Base-by-base conservation (phyloP, 1,284 basidiomycete species). In the Ganoderma sinense region DNA sequence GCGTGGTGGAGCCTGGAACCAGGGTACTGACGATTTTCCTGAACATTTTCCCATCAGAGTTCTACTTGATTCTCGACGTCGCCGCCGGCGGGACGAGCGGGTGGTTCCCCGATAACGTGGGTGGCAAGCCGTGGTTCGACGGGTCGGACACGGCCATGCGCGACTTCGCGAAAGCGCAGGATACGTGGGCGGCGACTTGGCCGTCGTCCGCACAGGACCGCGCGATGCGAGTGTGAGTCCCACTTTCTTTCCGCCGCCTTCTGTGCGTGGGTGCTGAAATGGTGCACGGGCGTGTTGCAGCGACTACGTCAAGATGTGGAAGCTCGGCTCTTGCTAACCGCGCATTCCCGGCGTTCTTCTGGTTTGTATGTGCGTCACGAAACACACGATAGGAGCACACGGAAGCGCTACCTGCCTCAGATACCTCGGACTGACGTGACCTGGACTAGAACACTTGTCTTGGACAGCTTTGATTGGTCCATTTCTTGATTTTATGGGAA, bases 81-180 rank as follows among this genome's bases (percentile, higher is more conserved):
- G 94, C 91, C 8, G 92, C 90, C 26, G 95, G 95, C 5, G 93
- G 93, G 7, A 96, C 93, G 40, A 94, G 92, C 76, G 95, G 95
- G 23, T 96, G 93, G 92, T 97, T 97, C 87, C 92, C 92, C 18
- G 94, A 96, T 77, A 84, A 84, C 40, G 80, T 88, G 18, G 89
- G 88, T 64, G 85, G 86, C 68, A 97, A 96, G 82, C 91, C 92
- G 33, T 97, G 95, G 95, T 83, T 89, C 67, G 92, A 95, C 79
- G 85, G 85, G 62, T 91, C 91, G 3, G 80, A 72, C 60, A 87
- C 87, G 69, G 91, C 93, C 2, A 90, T 91, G 87, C 82, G 81
- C 36, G 91, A 93, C 72, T 95, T 95, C 75, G 89, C 91, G 76
- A 77, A 81, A 33, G 86, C 87, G 2, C 89, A 90, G 78, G 79